A percentile compares a stretch with the other conserved stretches of the same genome.
phyloP scores from a whole-genome alignment of 2,329 filamentous ascomycete species.

The Akanthomyces dipterigenus region DNA sequence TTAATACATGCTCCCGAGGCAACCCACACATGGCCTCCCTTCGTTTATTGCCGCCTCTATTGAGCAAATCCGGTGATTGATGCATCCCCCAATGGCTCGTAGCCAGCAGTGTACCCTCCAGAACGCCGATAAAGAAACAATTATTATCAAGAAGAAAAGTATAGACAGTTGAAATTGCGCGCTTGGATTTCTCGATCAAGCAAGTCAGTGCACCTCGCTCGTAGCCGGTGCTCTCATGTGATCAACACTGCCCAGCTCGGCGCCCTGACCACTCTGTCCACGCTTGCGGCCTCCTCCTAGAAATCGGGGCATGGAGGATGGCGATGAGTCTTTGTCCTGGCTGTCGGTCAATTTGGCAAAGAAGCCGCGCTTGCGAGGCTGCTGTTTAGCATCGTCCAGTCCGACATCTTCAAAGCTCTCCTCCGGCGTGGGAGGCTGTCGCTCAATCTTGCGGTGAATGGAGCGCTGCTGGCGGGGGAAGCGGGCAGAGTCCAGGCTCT shows the following conservation, averaged over 20 bases:
- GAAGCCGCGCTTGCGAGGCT: constrained; percentile 56
- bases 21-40: background rate
- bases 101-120: background rate
- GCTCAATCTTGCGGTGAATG: constrained; percentile 50
- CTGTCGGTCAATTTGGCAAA: constrained; percentile 69
- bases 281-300: constrained; percentile 66
- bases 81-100: background rate
- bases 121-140: constrained; percentile 3
- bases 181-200: background rate
- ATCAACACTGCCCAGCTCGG: constrained; percentile 63
- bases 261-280: constrained; percentile 56
- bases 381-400: constrained; percentile 63
- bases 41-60: background rate
- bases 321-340: constrained; percentile 28
- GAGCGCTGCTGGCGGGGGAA: constrained; percentile 57
- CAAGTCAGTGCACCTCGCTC: background rate
- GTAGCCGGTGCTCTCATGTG: constrained; percentile 20
- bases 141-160: background rate
- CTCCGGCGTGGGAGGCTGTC: constrained; percentile 60
- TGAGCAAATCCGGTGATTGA: background rate
- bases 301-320: constrained; percentile 48
- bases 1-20: background rate
- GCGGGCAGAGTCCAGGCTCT: constrained; percentile 72
- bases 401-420: constrained; percentile 88
- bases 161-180: background rate